Base-by-base conservation (phyloP, 768 basidiomycete genomes). In the Pleurotus tuoliensis region DNA sequence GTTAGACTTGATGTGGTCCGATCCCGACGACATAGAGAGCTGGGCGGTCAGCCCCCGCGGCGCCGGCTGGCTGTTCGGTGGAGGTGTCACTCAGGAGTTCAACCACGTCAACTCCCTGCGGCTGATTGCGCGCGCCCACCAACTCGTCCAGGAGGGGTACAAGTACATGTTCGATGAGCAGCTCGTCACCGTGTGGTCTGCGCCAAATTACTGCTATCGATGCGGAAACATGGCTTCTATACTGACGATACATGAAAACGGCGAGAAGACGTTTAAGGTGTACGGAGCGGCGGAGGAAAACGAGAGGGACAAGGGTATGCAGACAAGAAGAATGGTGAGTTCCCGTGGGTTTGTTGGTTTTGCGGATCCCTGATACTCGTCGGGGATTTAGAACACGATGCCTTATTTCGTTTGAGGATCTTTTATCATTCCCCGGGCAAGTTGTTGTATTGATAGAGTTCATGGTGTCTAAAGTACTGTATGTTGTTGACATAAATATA, bases 1-100 rank as follows among this genome's bases (percentile, higher is more conserved):
- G 46, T n/a, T 51, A 94, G 94, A 98, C 67, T 82, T 98, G 11
- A 97, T 98, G 94, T 98, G 96, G 96, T 94, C 91, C 37, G 95
- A 98, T 69, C 95, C 90, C 3, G 94, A 98, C 66, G 92, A 96
- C 43, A 88, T 96, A 40, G 89, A 92, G 40, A 94, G 90, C 41
- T 98, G 96, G 96, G 95, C 94, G 4, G 92, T 98, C 54, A 95
- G 92, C 61, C 96, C 96, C 3, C 82, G 96, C 39, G 96, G 96
- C 16, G 96, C 96, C 4, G 96, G 96, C 0, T 98, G 94, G 90
- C 74, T 97, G 18, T 97, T 98, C 61, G 95, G 95, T 5, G 86
- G 80, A 12, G 85, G 78, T 54, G 92, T 98, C 0, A 94, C 94
- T 6, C 79, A 78, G 60, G 94, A 96, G 86, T 98, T 98, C 79